Base-by-base conservation (phyloP, 2,329 filamentous ascomycete species). In the Aureobasidium leucospermi region DNA sequence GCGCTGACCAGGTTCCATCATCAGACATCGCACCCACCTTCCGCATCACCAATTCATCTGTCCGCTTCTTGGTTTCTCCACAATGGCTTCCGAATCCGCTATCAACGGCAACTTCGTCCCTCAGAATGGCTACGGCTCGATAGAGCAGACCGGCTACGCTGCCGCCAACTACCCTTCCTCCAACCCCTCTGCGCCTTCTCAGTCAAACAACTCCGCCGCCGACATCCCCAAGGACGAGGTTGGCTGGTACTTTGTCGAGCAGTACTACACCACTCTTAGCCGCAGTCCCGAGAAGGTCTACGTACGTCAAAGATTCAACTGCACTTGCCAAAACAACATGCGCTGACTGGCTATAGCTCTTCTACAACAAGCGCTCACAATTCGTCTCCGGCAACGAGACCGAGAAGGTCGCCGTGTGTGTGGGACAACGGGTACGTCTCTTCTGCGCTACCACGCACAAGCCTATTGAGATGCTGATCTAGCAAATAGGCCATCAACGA, bases 171-270 rank as follows among this genome's bases (percentile, higher is more conserved):
- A 39, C 53, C 41, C 34, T 29, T 62, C 66, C 34, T 60, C 63
- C 53, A 59, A 66, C 16, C 63, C 67, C n/a, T 63, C 66, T 34
- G 60, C 64, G 32, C 60, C 65, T 8, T 62, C 65, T 49, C 67
- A 64, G 16, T 59, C 46, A 19, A 51, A 43, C 65, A 58, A 59
- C 64, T 45, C 63, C 61, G 46, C 63, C 36, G 56, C 60, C 58
- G 77, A 80, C 45, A 81, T 84, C 63, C 79, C 78, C 68, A 96
- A 96, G 80, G 91, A 96, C 74, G 90, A 97, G 79, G 91, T 99
- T 67, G 94, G 91, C 75, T 99, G 94, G 94, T 97, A 93, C 79
- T 99, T 99, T 68, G 94, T 99, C 61, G 92, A 97, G 83, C 91
- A 96, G 76, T 99, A 96, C 81, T 99, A 99, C 79, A 97, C 90